Base-by-base conservation (phyloP, 2,329 filamentous ascomycete genomes). In the Sporothrix variecibatus region DNA sequence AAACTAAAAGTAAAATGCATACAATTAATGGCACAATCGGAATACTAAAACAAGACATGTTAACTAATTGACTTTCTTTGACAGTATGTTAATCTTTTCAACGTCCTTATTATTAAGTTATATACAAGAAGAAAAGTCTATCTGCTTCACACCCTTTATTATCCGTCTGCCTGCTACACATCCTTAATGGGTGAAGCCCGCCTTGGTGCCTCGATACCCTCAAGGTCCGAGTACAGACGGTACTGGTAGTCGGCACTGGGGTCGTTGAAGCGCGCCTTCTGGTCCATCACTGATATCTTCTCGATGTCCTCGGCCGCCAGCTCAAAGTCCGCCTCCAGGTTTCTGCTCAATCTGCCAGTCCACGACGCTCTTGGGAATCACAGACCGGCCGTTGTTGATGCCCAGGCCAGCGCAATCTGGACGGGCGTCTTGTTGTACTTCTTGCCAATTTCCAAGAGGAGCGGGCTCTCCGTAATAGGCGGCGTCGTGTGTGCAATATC, bases 321-420 rank as follows among this genome's bases (percentile, higher is more conserved):
- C 53, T 26, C 34, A 40, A 72, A 38, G 43, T 72, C 71, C 1
- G 71, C 74, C 80, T 84, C 78, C 77, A 86, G 82, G 83, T n/a
- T 94, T 94, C 83, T 89, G 91, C 80, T 88, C 86, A 78, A 93
- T 93, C 60, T 91, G 86, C 72, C 84, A 86, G 11, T 89, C 89
- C 28, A 89, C 92, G 64, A 89, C 90, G 83, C 89, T 92, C 87
- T 93, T 93, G 78, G 91, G 90, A 74, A 93, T 84, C 46, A 92
- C 91, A 49, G 88, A 86, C 80, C 92, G 92, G 74, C 91, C 90
- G 71, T 90, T 86, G 73, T 86, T 86, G 53, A 92, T 81, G 72
- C 91, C 91, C 91, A 93, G 56, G 88, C 88, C 75, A 91, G 87
- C 73, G 91, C 82, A 28, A 90, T 86, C 82, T 91, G 89, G 3